phyloP scores from a whole-genome alignment of 495 filamentous ascomycete genomes.

The Podospora appendiculata region DNA sequence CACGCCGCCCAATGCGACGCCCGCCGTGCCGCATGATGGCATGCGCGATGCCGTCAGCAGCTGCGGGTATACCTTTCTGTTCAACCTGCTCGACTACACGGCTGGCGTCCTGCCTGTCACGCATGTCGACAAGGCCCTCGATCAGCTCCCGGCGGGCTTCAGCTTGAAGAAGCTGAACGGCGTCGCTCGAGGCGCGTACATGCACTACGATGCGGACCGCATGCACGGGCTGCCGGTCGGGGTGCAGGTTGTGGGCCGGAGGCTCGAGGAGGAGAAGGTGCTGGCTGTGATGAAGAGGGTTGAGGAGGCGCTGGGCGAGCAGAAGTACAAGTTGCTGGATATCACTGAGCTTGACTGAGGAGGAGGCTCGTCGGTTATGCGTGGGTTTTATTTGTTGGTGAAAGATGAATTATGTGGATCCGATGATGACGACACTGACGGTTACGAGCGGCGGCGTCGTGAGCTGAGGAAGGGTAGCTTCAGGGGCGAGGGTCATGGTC shows the following conservation, averaged over 20 bases:
- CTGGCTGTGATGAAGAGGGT: constrained; percentile 74
- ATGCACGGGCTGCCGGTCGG: constrained; percentile 88
- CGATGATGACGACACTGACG: background rate
- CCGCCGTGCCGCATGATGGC: constrained; percentile 78
- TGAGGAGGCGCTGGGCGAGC: constrained; percentile 61
- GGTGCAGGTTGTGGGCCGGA: constrained; percentile 76
- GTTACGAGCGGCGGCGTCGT: too few species aligned
- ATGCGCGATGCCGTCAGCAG: constrained; percentile 82
- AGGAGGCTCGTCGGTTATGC: background rate
- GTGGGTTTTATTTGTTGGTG: too few species aligned
- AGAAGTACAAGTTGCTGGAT: constrained; percentile 60
- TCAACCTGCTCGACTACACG: constrained; percentile 86
- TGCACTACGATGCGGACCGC: constrained; percentile 70
- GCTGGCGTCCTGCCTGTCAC: constrained; percentile 81
- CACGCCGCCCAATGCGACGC: constrained; percentile 81
- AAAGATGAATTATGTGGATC: background rate
- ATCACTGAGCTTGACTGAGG: constrained; percentile 14
- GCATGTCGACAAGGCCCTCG: constrained; percentile 63
- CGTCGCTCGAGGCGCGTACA: constrained; percentile 77
- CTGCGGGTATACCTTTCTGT: constrained; percentile 94
- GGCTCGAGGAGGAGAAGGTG: constrained; percentile 90
- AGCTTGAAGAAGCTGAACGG: constrained; percentile 60
- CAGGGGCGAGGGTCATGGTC: too few species aligned
- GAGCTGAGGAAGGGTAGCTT: too few species aligned
- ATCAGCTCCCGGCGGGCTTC: constrained; percentile 54